Evolutionary conservation across 164 flowering plant genomes (phyloP), one percentile per base, ranked within the genome.

Genomic region (Warburgia ugandensis): DNA sequence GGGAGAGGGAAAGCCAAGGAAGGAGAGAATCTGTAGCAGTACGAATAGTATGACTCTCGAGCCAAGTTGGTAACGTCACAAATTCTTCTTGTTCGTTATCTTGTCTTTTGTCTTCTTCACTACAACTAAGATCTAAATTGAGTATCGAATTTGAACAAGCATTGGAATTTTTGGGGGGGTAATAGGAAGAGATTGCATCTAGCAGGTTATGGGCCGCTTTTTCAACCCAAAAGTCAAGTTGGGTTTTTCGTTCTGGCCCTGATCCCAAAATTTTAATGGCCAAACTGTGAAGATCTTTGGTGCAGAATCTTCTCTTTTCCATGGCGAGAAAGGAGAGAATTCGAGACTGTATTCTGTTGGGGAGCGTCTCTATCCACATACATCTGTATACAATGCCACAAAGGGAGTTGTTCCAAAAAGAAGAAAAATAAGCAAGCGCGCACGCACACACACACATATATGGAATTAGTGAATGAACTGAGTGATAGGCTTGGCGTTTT

Each of bases 171-270:
- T 2, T n/a, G 37, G 27, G n/a, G 17, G n/a, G n/a, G n/a, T 3
- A 23, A 27, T 17, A 11, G 19, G 32, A 4, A 61, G 82, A 73
- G 69, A 84, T 25, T 13, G 27, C 45, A 54, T 79, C 82, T 22
- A 83, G 70, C 80, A 88, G 75, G 39, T 79, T 62, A 26, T 54
- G 75, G 19, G 96, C 91, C 52, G 80, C 68, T 59, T 63, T 79
- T 61, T 72, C 60, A 7, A 79, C 94, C 97, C 94, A 88, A 66
- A 88, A 85, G 54, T 81, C 85, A 22, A 69, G 30, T 1, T 32
- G 2, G 4, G 40, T 16, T 51, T 30, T 67, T 6, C 31, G 41
- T 46, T 29, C 68, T 6, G 26, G 28, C 14, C 21, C 41, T 0
- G 50, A 70, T n/a, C 54, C 52, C 71, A 83, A 44, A 2, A 88